phyloP scores from a whole-genome alignment of 148 eudicot species.

The Rhododendron vialii region DNA sequence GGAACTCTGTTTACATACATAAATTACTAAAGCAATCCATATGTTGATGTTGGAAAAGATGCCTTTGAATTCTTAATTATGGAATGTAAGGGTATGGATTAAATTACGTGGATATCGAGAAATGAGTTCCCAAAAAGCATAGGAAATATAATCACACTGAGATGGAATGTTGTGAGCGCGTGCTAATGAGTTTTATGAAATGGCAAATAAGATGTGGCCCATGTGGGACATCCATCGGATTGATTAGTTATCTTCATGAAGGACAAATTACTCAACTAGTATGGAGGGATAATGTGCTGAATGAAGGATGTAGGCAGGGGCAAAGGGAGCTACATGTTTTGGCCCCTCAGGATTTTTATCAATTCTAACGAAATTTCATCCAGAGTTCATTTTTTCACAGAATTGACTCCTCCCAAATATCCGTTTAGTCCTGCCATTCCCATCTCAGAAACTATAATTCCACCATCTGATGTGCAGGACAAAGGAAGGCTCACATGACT shows the following conservation, averaged over 20 bases:
- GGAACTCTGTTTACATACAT: background rate
- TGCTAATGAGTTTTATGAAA: background rate
- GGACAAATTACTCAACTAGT: background rate
- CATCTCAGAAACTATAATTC: background rate
- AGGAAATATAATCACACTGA: background rate
- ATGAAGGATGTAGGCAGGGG: background rate
- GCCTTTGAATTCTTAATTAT: background rate
- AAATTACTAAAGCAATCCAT: background rate
- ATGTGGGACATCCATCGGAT: background rate
- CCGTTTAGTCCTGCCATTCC: background rate
- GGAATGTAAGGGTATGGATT: background rate
- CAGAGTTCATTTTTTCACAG: background rate
- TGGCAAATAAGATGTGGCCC: background rate
- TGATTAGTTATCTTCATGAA: background rate
- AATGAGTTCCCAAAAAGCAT: background rate
- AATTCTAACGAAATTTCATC: background rate
- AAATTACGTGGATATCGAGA: background rate
- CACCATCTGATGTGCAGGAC: background rate
- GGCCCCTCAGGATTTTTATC: background rate
- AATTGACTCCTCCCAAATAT: background rate
- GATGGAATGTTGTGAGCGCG: background rate
- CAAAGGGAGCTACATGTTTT: background rate
- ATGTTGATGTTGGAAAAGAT: background rate
- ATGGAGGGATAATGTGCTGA: slow-evolving; percentile 1
- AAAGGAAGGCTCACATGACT: background rate